Base-by-base conservation (phyloP, 805 yeast genomes). In the Priceomyces castillae region DNA sequence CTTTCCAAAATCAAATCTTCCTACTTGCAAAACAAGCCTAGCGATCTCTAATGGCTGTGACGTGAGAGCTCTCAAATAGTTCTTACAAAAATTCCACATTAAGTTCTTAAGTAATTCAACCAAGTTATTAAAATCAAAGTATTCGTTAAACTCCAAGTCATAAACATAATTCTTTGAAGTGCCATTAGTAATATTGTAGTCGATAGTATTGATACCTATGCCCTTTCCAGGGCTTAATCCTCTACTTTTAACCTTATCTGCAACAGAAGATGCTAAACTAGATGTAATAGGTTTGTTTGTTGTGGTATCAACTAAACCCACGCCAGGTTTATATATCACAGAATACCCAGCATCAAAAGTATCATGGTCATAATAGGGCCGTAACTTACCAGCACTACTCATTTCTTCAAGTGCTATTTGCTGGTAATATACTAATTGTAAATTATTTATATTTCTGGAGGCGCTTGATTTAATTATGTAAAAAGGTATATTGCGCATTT, bases 31-130 rank as follows among this genome's bases (percentile, higher is more conserved):
- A 20, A 90, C 70, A 50, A 88, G 72, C 43, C 92, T 74, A 4
- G 86, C 79, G 14, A 87, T 84, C 53, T 92, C 97, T 62, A 90
- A 83, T 1, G 99, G 98, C 63, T 94, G 97, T 15, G 87, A 77
- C 7, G 86, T 58, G 25, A 89, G 61, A 36, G 83, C 80, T 46
- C 81, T 81, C 42, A 80, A 62, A 66, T 94, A 92, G 50, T 82
- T 84, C 50, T 80, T 79, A 40, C 82, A 54, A 47, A 88, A 80
- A 36, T 85, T 80, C 58, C 76, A 71, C 18, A 81, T 62, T 46
- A 89, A 69, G 33, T 81, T 78, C 41, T 74, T 70, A 4, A 82
- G 50, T 26, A 84, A 58, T 48, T 81, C 86, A 41, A 71, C 71
- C 53, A 86, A 62, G 56, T 81, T 80, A 49, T 68, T 69, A 48